Evolutionary conservation across 208 protist species (phyloP), one percentile per base, ranked within the genome.

Genomic region (Leptomonas seymouri): DNA sequence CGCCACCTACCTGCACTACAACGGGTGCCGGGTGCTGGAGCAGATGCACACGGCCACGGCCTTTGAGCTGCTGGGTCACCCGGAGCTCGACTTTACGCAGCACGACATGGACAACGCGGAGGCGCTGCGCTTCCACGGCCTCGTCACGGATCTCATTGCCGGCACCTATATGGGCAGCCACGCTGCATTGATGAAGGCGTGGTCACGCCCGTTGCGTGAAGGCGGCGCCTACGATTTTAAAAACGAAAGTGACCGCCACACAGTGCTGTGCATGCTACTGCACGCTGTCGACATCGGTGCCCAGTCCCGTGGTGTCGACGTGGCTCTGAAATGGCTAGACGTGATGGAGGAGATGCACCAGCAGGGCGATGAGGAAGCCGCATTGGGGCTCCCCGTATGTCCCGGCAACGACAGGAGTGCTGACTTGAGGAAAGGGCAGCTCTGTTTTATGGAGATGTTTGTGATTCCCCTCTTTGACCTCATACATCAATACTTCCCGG

Each of bases 281-380:
- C 87, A 94, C 46, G 85, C 92, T 2, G 89, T 87, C 8, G 92
- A 97, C 76, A 83, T 97, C 73, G 82, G 87, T 7, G 87, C 84
- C 3, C 78, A 71, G 46, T 60, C 84, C 0, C 87, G 88, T 39
- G 84, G 87, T 12, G 31, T 91, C 39, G 42, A 28, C 4, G 79
- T 97, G 42, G 81, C 87, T 14, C 53, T 61, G 42, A 87, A 89
- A 57, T 97, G 92, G 89, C 71, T 86, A 8, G 79, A 79, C n/a
- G 72, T 95, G 8, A 58, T 91, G 41, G 86, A 93, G 25, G 92
- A 97, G 79, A 87, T 92, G 82, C 74, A 76, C 36, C 57, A 76
- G 65, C 89, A 97, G 57, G 87, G 86, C 27, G 86, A 87, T 41
- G 83, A 91, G n/a, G 89, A 95, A 67, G 53, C 36, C 12, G 71